Evolutionary conservation across 768 basidiomycete genomes (phyloP), one percentile per base, ranked within the genome.

Genomic region (Mycena vitilis): DNA sequence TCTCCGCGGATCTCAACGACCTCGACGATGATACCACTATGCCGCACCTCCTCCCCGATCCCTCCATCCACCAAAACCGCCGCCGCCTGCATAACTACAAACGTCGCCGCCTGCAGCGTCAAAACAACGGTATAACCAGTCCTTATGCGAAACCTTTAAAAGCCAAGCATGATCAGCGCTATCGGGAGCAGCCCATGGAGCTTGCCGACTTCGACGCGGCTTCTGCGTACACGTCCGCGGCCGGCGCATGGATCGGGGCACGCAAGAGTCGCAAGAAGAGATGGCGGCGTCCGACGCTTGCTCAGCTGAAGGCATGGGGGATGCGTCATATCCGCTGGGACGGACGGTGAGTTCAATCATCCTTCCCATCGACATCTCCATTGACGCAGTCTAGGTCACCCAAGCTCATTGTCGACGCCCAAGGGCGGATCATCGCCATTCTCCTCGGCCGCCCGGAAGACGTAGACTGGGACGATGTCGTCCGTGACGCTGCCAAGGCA

Each of bases 391-490:
- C 13, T 23, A 63, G 61, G 0, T 30, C 38, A 10, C 61, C 61
- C 5, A 63, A 54, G 12, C 61, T 63, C 15, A 63, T 63, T 40
- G 2, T 63, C 1, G 61, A 63, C 30, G 11, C 22, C 20, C 2
- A 54, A 0, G 61, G 61, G 20, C 61, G 61, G 16, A 45, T 63
- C 18, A 63, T 63, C 52, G 61, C 61, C 11, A 45, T 63, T 23
- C 42, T 63, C 2, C 52, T 63, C 2, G 61, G 61, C 5, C 22
- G 25, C 1, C 60, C 60, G 9, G 49, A 61, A 25, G 60, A 61
- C n/a, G 49, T 49, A 4, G 60, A 25, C 2, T 61, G 60, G 60
- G 49, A 61, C 5, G 20, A 7, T 1, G 60, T 61, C 4, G 60
- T 61, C 5, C 5, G 25, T 2, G 23, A 61, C 1, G 60, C 60